phyloP scores from a whole-genome alignment of 768 basidiomycete genomes.

The Suillus paluster region DNA sequence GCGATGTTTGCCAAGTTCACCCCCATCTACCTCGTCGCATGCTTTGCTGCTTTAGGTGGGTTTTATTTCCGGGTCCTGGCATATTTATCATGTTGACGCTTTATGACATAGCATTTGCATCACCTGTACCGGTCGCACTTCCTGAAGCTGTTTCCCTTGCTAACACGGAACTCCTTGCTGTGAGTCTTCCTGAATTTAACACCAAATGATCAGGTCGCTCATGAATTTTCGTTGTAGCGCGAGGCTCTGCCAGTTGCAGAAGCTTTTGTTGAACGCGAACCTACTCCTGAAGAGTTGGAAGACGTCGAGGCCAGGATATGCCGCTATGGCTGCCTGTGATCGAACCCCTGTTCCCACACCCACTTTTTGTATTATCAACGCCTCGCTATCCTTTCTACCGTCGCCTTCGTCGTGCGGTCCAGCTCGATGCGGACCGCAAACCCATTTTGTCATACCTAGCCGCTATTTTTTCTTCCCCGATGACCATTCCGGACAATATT shows the following conservation, averaged over 20 bases:
- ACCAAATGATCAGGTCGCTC: not conserved
- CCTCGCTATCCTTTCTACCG: not conserved
- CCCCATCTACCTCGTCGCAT: constrained; percentile 33
- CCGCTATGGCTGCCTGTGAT: constrained; percentile 19
- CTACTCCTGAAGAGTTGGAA: constrained; percentile 15
- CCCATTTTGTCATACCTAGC: not conserved
- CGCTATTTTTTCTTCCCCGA: not conserved
- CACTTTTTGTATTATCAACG: not conserved
- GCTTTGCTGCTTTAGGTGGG: constrained; percentile 31
- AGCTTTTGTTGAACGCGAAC: constrained; percentile 14
- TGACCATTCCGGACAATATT: constrained; percentile 10
- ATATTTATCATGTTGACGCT: not conserved
- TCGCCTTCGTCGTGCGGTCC: not conserved
- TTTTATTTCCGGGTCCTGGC: not conserved
- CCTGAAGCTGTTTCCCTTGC: constrained; percentile 8
- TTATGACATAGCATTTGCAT: constrained; percentile 26
- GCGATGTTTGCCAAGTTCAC: constrained; percentile 31
- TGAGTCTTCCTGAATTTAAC: constrained; percentile 16
- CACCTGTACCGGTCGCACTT: constrained; percentile 27
- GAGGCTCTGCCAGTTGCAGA: constrained; percentile 18
- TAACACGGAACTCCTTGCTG: constrained; percentile 18
- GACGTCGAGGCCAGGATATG: constrained; percentile 22
- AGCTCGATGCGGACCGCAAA: not conserved
- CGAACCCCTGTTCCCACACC: not conserved
- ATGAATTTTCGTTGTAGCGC: constrained; percentile 6